Evolutionary conservation across 768 basidiomycete genomes (phyloP).

Genomic region (Russula griseocarnosa): DNA sequence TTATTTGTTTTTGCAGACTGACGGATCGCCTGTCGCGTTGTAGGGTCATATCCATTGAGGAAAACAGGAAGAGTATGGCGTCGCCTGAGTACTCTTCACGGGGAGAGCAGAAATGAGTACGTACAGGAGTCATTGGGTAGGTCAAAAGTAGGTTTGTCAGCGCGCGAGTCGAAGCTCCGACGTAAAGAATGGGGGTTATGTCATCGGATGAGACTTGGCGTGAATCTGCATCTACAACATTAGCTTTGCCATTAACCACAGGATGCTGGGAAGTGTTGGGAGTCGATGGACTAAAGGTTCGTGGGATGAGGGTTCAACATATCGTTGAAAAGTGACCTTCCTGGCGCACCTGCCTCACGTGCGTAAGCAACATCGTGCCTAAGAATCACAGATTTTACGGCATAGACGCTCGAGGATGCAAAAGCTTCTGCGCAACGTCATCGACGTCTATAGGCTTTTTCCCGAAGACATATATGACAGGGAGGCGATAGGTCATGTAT

Average conservation of each 20-base stretch:
- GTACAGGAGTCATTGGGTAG: conserved; percentile 60
- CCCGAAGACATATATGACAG: conserved; percentile 89
- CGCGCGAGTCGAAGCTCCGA: conserved; percentile 77
- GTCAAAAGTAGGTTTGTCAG: conserved; percentile 86
- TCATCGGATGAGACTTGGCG: not conserved
- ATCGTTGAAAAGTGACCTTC: not conserved
- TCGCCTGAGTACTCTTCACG: not conserved
- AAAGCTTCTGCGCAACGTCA: conserved; percentile 45
- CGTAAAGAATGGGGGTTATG: conserved; percentile 40
- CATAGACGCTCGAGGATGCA: conserved; percentile 25
- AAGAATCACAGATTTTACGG: conserved; percentile 48
- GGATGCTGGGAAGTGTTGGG: conserved; percentile 1
- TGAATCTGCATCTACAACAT: not conserved
- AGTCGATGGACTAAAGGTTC: conserved; percentile 23
- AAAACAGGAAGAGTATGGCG: not conserved
- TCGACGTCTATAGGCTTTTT: conserved; percentile 59
- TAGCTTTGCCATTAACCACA: not conserved
- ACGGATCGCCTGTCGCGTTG: conserved; percentile 41
- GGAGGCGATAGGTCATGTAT: conserved; percentile 77
- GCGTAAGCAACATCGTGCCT: conserved; percentile 77
- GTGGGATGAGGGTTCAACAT: conserved; percentile 31
- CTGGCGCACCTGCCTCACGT: conserved; percentile 53
- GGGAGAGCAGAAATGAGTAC: not conserved
- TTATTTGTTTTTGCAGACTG: conserved; percentile 72
- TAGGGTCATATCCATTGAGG: conserved; percentile 65